phyloP scores from a whole-genome alignment of 2,329 filamentous ascomycete genomes.

The Magnaporthales sp. region DNA sequence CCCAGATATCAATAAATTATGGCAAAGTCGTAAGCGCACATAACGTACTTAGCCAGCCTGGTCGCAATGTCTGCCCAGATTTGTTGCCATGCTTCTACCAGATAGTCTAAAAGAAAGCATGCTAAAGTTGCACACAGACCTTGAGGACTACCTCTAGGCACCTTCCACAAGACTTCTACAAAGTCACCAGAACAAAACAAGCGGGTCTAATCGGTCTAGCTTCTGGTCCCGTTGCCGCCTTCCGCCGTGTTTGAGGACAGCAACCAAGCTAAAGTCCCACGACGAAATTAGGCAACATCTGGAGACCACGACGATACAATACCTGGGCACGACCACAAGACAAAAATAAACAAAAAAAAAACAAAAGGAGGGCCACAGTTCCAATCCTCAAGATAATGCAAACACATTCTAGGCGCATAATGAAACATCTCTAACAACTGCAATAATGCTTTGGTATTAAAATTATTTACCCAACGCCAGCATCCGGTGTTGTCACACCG shows the following conservation, averaged over 20 bases:
- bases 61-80: too few species aligned
- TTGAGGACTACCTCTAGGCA: background rate
- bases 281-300: background rate
- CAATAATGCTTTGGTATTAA: background rate
- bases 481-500: background rate
- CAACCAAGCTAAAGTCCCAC: background rate
- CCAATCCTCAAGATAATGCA: background rate
- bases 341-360: background rate
- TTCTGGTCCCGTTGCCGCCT: background rate
- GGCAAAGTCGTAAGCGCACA: too few species aligned
- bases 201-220: background rate
- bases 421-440: background rate
- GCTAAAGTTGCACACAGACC: background rate
- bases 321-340: background rate
- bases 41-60: too few species aligned
- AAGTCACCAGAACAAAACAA: background rate
- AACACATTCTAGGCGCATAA: background rate
- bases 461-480: background rate
- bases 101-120: background rate
- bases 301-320: background rate
- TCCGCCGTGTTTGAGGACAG: background rate
- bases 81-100: background rate
- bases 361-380: background rate
- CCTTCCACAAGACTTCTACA: constrained; percentile 1
- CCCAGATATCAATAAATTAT: too few species aligned